These are phyloP conservation scores for Dispira parvispora DNA, from an alignment of 192 early-diverging fungal species.

Conservation along the genomic window DNA sequence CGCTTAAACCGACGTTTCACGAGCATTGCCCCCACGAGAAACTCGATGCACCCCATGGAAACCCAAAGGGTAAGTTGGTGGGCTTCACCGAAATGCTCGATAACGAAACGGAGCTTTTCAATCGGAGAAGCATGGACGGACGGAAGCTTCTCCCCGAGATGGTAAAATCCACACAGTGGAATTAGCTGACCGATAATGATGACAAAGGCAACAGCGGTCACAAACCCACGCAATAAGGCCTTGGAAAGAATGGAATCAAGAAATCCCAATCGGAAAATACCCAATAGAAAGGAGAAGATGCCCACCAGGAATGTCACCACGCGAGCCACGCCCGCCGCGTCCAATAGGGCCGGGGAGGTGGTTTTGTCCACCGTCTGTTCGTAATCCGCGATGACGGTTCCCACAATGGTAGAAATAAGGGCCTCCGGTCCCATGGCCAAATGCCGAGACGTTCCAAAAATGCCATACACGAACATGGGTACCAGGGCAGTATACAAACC, in stretches of 20 bases:
- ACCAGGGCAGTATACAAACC: slow-evolving; percentile 81
- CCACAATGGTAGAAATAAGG: slow-evolving; percentile 70
- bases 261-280: slow-evolving; percentile 95
- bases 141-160: slow-evolving; percentile 26
- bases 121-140: slow-evolving; percentile 58
- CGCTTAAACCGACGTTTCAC: slow-evolving; percentile 35
- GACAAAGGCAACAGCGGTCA: slow-evolving; percentile 84
- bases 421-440: slow-evolving; percentile 93
- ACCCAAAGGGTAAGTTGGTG: slow-evolving; percentile 55
- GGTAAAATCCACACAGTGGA: slow-evolving; percentile 49
- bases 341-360: slow-evolving; percentile 15
- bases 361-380: slow-evolving; percentile 19
- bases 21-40: slow-evolving; percentile 39
- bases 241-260: slow-evolving; percentile 89
- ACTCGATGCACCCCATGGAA: slow-evolving; percentile 48
- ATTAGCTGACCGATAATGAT: slow-evolving; percentile 79
- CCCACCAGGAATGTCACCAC: slow-evolving; percentile 81
- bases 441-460: slow-evolving; percentile 90
- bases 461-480: slow-evolving; percentile 66
- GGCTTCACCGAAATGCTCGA: slow-evolving; percentile 38
- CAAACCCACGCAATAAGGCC: slow-evolving; percentile 87
- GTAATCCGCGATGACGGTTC: slow-evolving; percentile 45
- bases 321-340: slow-evolving; percentile 42
- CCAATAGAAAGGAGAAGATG: slow-evolving; percentile 78
- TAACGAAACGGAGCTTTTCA: slow-evolving; percentile 50